A percentile compares a stretch with the other conserved stretches of the same genome.
phyloP scores from a whole-genome alignment of 129 eudicot genomes.

The Logfia minima region DNA sequence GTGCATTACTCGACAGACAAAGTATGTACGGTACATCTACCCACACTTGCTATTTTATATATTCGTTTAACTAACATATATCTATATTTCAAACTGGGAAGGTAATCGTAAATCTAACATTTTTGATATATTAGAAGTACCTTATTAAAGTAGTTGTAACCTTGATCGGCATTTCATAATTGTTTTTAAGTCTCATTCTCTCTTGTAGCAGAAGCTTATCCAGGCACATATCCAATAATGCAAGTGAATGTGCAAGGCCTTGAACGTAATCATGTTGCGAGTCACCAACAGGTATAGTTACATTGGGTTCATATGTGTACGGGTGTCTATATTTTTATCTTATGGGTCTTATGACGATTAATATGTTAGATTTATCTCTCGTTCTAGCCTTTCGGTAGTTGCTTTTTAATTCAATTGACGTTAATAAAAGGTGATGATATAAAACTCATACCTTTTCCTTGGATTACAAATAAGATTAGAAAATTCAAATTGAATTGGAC shows the following conservation, averaged over 20 bases:
- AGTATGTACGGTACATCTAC: conserved; percentile 7
- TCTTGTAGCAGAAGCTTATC: conserved; percentile 12
- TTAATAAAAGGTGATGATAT: too few species aligned
- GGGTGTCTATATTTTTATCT: background rate
- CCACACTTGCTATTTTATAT: background rate
- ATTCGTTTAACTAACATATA: background rate
- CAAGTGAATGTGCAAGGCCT: conserved; percentile 14
- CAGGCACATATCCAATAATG: background rate
- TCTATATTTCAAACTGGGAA: background rate
- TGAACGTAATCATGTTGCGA: conserved; percentile 12
- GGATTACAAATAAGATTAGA: too few species aligned
- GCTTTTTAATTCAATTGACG: too few species aligned
- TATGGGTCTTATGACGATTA: too few species aligned
- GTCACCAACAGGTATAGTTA: conserved; percentile 26
- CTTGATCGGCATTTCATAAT: background rate
- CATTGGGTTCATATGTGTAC: background rate
- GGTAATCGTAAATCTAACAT: background rate
- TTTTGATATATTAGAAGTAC: background rate
- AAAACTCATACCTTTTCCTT: too few species aligned
- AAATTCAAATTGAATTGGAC: too few species aligned
- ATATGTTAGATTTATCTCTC: too few species aligned
- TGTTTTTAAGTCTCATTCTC: background rate
- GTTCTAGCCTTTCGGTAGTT: too few species aligned
- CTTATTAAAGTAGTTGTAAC: too few species aligned
- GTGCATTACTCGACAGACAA: background rate